Evolutionary conservation across 2,329 filamentous ascomycete species (phyloP).

Genomic region (Fusarium miscanthi): DNA sequence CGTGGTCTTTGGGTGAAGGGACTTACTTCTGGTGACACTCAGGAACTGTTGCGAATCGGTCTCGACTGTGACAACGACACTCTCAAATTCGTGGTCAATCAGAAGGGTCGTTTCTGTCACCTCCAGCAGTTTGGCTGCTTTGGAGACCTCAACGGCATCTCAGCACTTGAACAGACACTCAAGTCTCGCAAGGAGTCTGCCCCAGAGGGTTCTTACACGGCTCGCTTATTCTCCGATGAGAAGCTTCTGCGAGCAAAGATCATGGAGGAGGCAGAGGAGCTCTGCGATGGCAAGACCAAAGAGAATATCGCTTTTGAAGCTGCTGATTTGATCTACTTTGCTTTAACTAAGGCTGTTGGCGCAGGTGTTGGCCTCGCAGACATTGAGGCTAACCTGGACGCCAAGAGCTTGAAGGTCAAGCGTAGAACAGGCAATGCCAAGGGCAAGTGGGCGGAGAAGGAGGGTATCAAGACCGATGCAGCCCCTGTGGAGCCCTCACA

Average conservation of each 20-base stretch:
- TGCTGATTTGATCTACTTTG: slow-evolving; percentile 96
- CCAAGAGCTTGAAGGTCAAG: slow-evolving; percentile 96
- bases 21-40: slow-evolving; percentile 91
- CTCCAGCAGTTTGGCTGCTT: slow-evolving; percentile 93
- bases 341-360: slow-evolving; percentile 86
- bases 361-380: slow-evolving; percentile 88
- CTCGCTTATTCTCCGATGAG: slow-evolving; percentile 89
- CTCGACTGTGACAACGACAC: slow-evolving; percentile 96
- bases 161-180: slow-evolving; percentile 88
- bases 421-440: slow-evolving; percentile 94
- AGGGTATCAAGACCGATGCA: slow-evolving; percentile 67
- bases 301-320: slow-evolving; percentile 93
- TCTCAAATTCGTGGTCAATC: slow-evolving; percentile 87
- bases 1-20: slow-evolving; percentile 97
- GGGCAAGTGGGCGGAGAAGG: slow-evolving; percentile 88
- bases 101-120: slow-evolving; percentile 95
- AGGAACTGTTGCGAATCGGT: slow-evolving; percentile 85
- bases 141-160: slow-evolving; percentile 82
- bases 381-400: slow-evolving; percentile 90
- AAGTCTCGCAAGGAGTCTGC: slow-evolving; percentile 83
- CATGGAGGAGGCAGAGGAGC: slow-evolving; percentile 96
- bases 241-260: slow-evolving; percentile 94
- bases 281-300: slow-evolving; percentile 85
- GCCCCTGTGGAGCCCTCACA: slow-evolving; percentile 50
- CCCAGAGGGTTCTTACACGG: slow-evolving; percentile 91